Percentiles rank a stretch among this genome's conserved stretches.
Evolutionary conservation across 2,329 filamentous ascomycete species (phyloP).

Genomic region (Alternaria ethzedia): DNA sequence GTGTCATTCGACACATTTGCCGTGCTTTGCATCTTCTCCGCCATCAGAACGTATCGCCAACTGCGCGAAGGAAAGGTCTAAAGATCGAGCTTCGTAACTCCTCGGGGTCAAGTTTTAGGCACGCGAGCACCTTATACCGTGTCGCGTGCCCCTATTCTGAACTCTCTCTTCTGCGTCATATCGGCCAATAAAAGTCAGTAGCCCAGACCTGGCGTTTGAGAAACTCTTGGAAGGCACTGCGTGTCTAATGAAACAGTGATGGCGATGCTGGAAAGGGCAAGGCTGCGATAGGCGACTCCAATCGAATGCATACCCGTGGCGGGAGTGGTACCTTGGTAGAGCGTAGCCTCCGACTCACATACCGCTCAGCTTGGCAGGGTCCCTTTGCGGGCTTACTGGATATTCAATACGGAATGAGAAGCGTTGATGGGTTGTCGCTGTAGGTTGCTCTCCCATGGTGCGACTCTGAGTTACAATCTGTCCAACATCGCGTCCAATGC

Average conservation of each 20-base stretch:
- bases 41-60: conserved; percentile 5
- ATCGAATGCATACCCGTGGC: neutral
- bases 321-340: neutral
- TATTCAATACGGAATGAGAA: neutral
- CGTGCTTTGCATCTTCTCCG: conserved; percentile 22
- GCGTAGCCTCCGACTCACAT: neutral
- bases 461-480: neutral
- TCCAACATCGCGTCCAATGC: neutral
- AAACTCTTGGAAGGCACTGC: neutral
- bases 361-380: neutral
- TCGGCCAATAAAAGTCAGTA: neutral
- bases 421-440: neutral
- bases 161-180: neutral
- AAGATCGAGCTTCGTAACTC: neutral
- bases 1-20: conserved; percentile 20
- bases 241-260: neutral
- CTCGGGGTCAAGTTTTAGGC: neutral
- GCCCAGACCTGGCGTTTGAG: neutral
- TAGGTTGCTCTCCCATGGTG: neutral
- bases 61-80: neutral
- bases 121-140: neutral
- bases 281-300: neutral
- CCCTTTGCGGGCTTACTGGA: neutral
- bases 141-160: neutral
- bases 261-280: neutral